phyloP scores from a whole-genome alignment of 2,329 filamentous ascomycete genomes.

The Macrophomina pseudophaseolina region DNA sequence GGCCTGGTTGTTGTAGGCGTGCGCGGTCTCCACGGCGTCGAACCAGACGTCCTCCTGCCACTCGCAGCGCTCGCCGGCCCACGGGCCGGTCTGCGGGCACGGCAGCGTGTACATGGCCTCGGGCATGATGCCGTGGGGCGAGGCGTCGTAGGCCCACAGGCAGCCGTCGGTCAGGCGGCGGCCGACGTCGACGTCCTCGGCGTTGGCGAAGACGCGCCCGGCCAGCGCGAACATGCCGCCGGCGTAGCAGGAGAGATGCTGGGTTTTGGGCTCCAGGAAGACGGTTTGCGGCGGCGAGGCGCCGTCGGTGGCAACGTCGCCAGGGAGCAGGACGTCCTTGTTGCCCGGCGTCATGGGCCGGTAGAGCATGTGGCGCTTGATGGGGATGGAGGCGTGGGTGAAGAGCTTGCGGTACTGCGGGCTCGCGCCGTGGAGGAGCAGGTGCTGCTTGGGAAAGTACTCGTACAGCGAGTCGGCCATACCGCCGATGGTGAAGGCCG shows the following conservation, averaged over 20 bases:
- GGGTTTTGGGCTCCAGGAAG: constrained; percentile 29
- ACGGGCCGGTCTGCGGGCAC: constrained; percentile 45
- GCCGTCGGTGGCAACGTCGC: constrained; percentile 39
- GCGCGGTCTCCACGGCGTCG: constrained; percentile 56
- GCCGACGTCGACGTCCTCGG: constrained; percentile 60
- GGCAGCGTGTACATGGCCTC: constrained; percentile 61
- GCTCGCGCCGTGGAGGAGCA: constrained; percentile 47
- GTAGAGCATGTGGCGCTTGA: constrained; percentile 55
- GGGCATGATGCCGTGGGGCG: constrained; percentile 65
- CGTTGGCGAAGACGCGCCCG: constrained; percentile 60
- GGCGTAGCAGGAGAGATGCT: constrained; percentile 61
- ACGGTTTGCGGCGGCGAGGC: constrained; percentile 29
- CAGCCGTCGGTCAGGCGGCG: constrained; percentile 64
- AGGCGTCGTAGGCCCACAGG: constrained; percentile 65
- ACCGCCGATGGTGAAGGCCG: constrained; percentile 42
- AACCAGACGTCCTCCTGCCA: constrained; percentile 64
- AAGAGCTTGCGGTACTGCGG: constrained; percentile 61
- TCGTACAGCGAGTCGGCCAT: constrained; percentile 47
- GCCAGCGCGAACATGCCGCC: constrained; percentile 69
- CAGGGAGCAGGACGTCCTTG: constrained; percentile 36
- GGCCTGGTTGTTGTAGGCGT: constrained; percentile 33
- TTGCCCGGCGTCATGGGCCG: constrained; percentile 48
- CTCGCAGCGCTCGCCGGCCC: constrained; percentile 45
- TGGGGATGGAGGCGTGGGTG: constrained; percentile 53
- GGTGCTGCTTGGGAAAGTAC: constrained; percentile 48